These are phyloP conservation scores for Teratosphaeria gauchensis DNA, from an alignment of 2,329 filamentous ascomycete species.

Conservation along the genomic window DNA sequence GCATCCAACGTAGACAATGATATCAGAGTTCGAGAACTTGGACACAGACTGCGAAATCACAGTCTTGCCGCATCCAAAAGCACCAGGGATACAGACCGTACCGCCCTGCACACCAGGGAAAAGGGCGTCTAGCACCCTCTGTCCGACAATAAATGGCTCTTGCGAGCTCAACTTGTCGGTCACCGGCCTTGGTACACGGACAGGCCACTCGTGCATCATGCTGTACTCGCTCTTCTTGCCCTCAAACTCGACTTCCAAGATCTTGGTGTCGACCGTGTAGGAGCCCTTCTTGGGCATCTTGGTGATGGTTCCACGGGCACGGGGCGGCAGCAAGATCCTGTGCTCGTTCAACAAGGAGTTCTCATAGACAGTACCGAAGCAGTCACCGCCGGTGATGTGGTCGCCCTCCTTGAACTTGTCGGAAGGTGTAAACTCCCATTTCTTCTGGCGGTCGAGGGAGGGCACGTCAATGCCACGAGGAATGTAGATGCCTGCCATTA, in stretches of 20 bases:
- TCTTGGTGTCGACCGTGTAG: slow-evolving; percentile 89
- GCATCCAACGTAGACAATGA: slow-evolving; percentile 88
- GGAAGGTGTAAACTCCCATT: slow-evolving; percentile 88
- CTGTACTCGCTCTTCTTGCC: slow-evolving; percentile 87
- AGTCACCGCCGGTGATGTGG: slow-evolving; percentile 90
- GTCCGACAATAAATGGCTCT: slow-evolving; percentile 88
- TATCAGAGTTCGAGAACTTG: slow-evolving; percentile 99
- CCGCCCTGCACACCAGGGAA: slow-evolving; percentile 96
- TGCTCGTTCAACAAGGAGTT: slow-evolving; percentile 92
- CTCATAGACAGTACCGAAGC: slow-evolving; percentile 90
- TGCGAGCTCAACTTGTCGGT: slow-evolving; percentile 86
- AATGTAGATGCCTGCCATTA: slow-evolving; percentile 65
- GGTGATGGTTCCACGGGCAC: slow-evolving; percentile 85
- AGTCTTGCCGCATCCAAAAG: slow-evolving; percentile 98
- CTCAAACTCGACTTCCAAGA: slow-evolving; percentile 93
- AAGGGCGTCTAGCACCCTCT: slow-evolving; percentile 89
- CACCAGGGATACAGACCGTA: slow-evolving; percentile 94
- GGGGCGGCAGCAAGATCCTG: slow-evolving; percentile 83
- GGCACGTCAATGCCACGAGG: slow-evolving; percentile 85
- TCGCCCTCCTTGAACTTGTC: slow-evolving; percentile 79
- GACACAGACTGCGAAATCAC: slow-evolving; percentile 98
- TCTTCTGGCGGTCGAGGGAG: slow-evolving; percentile 79
- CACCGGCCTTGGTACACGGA: slow-evolving; percentile 85
- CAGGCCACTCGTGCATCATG: slow-evolving; percentile 99
- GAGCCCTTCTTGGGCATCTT: slow-evolving; percentile 79